These are phyloP conservation scores for Massarina eburnea DNA, from an alignment of 2,329 filamentous ascomycete species.

Conservation along the genomic window DNA sequence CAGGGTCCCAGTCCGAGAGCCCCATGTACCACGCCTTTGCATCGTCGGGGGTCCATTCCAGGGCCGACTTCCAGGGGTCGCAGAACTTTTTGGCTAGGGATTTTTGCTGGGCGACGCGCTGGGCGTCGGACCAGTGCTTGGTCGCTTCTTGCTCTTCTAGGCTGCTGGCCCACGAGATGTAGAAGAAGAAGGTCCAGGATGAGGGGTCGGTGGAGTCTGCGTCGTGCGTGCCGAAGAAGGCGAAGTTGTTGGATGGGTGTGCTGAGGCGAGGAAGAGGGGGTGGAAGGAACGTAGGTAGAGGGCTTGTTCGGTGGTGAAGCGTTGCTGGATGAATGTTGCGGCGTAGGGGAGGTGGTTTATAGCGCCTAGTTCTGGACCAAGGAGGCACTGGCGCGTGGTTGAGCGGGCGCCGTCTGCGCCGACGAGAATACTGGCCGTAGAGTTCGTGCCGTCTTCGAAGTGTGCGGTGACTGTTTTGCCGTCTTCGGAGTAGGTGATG, in stretches of 20 bases:
- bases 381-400: constrained; percentile 33
- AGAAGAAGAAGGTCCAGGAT: constrained; percentile 51
- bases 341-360: constrained; percentile 46
- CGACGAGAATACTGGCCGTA: constrained; percentile 37
- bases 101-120: constrained; percentile 46
- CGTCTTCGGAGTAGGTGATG: constrained; percentile 36
- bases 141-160: constrained; percentile 47
- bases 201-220: constrained; percentile 42
- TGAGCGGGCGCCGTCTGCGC: constrained; percentile 41
- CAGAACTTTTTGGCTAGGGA: constrained; percentile 42
- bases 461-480: constrained; percentile 36
- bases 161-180: constrained; percentile 48
- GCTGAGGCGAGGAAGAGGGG: constrained; percentile 48
- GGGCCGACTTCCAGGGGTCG: constrained; percentile 49
- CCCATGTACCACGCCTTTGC: constrained; percentile 36
- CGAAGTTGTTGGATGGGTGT: constrained; percentile 49
- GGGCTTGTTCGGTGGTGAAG: constrained; percentile 47
- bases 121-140: constrained; percentile 34
- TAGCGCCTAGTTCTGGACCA: constrained; percentile 24
- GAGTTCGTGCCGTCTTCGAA: constrained; percentile 37
- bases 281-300: constrained; percentile 48
- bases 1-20: constrained; percentile 42
- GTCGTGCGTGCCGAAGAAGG: constrained; percentile 51
- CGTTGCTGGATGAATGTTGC: constrained; percentile 50
- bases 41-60: constrained; percentile 38